Evolutionary conservation across 768 basidiomycete genomes (phyloP).

Genomic region (Floccularia luteovirens): DNA sequence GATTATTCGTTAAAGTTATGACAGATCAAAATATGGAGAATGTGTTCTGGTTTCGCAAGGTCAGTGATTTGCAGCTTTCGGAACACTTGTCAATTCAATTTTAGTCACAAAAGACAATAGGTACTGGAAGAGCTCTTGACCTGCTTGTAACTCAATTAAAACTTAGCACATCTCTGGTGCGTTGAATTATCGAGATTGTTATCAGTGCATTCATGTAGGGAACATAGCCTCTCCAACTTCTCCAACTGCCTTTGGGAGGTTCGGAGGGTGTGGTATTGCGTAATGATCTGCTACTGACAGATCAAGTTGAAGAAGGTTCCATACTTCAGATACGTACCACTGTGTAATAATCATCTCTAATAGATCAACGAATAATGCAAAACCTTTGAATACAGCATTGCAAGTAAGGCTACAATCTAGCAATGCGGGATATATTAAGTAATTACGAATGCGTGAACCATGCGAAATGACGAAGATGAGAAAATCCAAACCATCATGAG

Average conservation of each 20-base stretch:
- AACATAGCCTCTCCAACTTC: constrained; percentile 21
- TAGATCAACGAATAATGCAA: constrained; percentile 8
- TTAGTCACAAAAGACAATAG: constrained; percentile 31
- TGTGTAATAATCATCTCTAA: background rate
- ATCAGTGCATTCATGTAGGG: constrained; percentile 2
- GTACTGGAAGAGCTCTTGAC: constrained; percentile 60
- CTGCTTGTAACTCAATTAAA: constrained; percentile 32
- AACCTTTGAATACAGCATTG: constrained; percentile 29
- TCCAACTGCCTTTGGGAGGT: constrained; percentile 26
- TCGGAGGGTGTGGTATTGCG: constrained; percentile 22
- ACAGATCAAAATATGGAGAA: constrained; percentile 25
- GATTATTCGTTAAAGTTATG: constrained; percentile 48
- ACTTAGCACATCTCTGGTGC: constrained; percentile 9
- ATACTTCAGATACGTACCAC: constrained; percentile 14
- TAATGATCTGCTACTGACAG: constrained; percentile 40
- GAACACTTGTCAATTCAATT: constrained; percentile 5
- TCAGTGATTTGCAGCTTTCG: constrained; percentile 15
- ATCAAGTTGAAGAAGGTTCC: constrained; percentile 50
- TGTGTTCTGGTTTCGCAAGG: constrained; percentile 70
- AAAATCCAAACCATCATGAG: constrained; percentile 34
- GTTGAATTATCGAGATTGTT: no score
- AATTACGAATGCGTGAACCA: constrained; percentile 22
- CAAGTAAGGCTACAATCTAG: constrained; percentile 29
- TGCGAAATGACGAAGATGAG: constrained; percentile 16
- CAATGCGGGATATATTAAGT: constrained; percentile 34